Evolutionary conservation across 2,329 filamentous ascomycete genomes (phyloP), one percentile per base, ranked within the genome.

Genomic region (Dendrostoma leiphaemia): DNA sequence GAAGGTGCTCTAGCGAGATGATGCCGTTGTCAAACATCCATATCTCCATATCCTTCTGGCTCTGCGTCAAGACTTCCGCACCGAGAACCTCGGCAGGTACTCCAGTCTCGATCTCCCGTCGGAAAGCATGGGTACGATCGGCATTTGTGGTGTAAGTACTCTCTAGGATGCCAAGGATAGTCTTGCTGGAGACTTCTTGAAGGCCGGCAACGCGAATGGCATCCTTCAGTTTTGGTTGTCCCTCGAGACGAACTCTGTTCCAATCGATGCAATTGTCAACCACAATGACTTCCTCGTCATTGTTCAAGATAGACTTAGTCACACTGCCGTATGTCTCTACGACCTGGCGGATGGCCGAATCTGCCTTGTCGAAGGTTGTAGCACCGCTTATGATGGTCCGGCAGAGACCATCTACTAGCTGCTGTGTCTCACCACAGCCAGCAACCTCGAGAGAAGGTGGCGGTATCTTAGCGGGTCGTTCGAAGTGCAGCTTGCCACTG

Each of bases 141-240:
- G 82, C 72, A 51, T 90, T 90, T 61, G 90, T 84, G 41, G 83
- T 73, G 63, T 88, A 84, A 0, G 91, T 86, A 69, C 85, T 83
- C 48, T 90, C 81, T 8, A 95, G 74, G 32, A 46, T 46, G 19
- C 23, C 17, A 3, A 46, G 10, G 29, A 46, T 28, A 29, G 44
- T 19, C 29, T 46, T 46, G 44, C 44, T 46, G 6, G 28, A n/a
- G 6, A 32, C 69, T 92, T 94, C 15, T 77, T 76, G n/a, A 81
- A 79, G 86, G 2, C 92, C 74, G 0, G 91, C 91, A 9, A 89
- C 89, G 7, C 73, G 71, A 64, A 94, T 91, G 0, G 88, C 82
- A 48, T 86, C 72, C 43, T 81, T 82, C n/a, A 94, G 74, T 6
- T 87, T 81, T 35, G 80, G 74, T 4, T 81, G 66, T 1, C 81